Evolutionary conservation across 495 filamentous ascomycete species (phyloP).

Genomic region (Acidiella bohemica): DNA sequence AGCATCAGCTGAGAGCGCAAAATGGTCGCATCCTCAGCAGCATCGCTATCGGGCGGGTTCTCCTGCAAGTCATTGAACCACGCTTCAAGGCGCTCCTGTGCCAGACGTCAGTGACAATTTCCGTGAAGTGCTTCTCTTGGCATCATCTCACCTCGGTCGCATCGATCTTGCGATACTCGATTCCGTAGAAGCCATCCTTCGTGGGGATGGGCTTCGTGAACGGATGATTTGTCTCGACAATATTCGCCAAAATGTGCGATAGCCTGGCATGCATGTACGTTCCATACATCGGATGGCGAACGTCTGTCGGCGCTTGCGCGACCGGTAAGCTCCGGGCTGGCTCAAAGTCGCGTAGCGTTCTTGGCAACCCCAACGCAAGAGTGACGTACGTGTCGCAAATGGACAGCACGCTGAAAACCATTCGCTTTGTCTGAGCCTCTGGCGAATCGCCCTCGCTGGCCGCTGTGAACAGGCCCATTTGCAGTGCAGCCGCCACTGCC

Average conservation of each 20-base stretch:
- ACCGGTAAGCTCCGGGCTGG: conserved; percentile 5
- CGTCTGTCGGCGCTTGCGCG: not conserved
- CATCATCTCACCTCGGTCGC: conserved; percentile 4
- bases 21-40: not conserved
- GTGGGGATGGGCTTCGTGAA: conserved; percentile 9
- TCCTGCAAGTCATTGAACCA: conserved; percentile 6
- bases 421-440: conserved; percentile 6
- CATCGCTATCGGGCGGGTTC: not conserved
- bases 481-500: conserved; percentile 12
- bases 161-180: conserved; percentile 13
- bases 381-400: conserved; percentile 15
- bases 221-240: conserved; percentile 14
- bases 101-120: too few relatives aligned
- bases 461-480: conserved; percentile 12
- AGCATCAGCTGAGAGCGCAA: conserved; percentile 12
- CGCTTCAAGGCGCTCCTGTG: conserved; percentile 8
- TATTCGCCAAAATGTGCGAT: conserved; percentile 8
- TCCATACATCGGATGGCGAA: conserved; percentile 5
- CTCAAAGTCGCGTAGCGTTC: conserved; percentile 11
- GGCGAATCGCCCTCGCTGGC: not conserved
- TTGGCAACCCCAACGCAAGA: conserved; percentile 7
- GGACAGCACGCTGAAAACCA: conserved; percentile 11
- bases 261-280: conserved; percentile 13
- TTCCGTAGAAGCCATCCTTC: conserved; percentile 16
- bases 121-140: too few relatives aligned